Evolutionary conservation across 306 rosid genomes (phyloP).

Genomic region (Glycine tomentella): DNA sequence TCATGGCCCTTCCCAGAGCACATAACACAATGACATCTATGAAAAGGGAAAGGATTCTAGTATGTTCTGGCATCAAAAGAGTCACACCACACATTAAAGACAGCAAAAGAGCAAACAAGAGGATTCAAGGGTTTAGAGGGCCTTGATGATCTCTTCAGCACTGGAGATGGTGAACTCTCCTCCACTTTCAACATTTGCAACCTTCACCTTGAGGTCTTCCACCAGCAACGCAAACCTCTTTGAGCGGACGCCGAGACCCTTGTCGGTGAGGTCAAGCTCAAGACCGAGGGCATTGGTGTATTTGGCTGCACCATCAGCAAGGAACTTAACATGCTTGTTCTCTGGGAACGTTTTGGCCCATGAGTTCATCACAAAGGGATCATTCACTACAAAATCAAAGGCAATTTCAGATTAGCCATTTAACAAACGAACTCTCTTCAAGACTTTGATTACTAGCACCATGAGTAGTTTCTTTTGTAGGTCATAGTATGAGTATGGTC

Average conservation of each 20-base stretch:
- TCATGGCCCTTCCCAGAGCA: conserved; percentile 16
- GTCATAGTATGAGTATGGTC: neutral
- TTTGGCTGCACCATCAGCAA: conserved; percentile 91
- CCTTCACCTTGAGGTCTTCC: conserved; percentile 86
- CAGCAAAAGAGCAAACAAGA: too few relatives aligned
- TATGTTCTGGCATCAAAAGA: neutral
- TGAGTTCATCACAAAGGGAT: conserved; percentile 90
- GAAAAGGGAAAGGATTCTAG: conserved; percentile 13
- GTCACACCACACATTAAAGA: neutral
- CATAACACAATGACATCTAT: conserved; percentile 30
- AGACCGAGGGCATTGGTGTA: conserved; percentile 83
- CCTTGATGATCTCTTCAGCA: conserved; percentile 91
- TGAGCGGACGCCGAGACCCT: conserved; percentile 81
- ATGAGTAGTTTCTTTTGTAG: neutral
- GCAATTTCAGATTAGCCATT: conserved; percentile 31
- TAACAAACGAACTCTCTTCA: neutral
- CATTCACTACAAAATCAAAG: conserved; percentile 69
- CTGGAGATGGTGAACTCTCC: conserved; percentile 90
- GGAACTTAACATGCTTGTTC: conserved; percentile 88
- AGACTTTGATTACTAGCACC: neutral
- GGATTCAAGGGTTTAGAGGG: conserved; percentile 61
- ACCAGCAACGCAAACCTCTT: conserved; percentile 85
- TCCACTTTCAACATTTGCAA: conserved; percentile 76
- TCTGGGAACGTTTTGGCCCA: conserved; percentile 88
- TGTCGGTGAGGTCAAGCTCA: conserved; percentile 85